Evolutionary conservation across 305 asterid genomes (phyloP).

Genomic region (Euphrasia arctica): DNA sequence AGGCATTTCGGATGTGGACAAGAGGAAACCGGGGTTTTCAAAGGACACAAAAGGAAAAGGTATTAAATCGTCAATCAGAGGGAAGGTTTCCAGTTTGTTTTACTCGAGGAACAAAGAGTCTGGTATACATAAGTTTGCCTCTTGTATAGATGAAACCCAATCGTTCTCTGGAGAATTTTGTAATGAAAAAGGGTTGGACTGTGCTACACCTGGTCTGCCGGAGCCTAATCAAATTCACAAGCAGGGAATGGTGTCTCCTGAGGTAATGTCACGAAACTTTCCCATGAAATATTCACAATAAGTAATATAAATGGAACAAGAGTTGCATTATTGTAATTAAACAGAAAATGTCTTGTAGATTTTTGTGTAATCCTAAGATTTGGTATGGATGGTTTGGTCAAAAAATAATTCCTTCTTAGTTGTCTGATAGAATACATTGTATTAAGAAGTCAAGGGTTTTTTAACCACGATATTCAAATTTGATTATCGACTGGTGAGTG

Average conservation of each 20-base stretch:
- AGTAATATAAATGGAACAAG: no score
- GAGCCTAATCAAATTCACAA: constrained; percentile 27
- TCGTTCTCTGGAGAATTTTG: no score
- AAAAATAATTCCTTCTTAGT: no score
- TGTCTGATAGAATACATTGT: no score
- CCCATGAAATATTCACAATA: not conserved
- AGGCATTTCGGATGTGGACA: not conserved
- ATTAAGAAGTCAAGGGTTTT: not conserved
- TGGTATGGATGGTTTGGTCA: no score
- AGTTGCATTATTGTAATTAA: no score
- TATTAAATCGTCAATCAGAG: constrained; percentile 48
- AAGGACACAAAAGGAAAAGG: constrained; percentile 41
- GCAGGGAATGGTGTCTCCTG: constrained; percentile 29
- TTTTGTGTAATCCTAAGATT: no score
- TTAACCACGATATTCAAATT: not conserved
- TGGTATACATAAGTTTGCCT: constrained; percentile 36
- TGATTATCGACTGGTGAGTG: constrained; percentile 2
- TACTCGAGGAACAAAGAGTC: constrained; percentile 53
- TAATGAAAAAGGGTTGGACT: no score
- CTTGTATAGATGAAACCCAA: constrained; percentile 39
- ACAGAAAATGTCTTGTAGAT: no score
- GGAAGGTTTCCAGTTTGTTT: constrained; percentile 66
- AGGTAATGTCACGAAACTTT: constrained; percentile 39
- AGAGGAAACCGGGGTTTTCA: constrained; percentile 21
- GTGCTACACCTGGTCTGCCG: constrained; percentile 15